Conservation (phyloP, 2,329 filamentous ascomycete species). For the Penicillium sp. region DNA sequence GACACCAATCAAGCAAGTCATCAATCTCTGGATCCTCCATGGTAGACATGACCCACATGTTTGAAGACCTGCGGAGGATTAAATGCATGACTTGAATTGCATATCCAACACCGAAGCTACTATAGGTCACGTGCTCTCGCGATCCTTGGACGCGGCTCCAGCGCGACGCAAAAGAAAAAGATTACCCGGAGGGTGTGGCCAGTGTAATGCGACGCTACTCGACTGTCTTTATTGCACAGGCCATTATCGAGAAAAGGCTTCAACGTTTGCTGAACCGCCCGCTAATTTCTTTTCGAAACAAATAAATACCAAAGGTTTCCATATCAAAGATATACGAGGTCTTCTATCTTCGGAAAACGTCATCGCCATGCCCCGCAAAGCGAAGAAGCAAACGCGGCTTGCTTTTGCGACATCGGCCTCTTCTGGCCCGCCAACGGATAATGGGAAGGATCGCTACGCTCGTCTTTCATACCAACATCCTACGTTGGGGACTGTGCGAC, state of each 20-base stretch:
- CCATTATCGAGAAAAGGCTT: too few species aligned
- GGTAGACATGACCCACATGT: too few species aligned
- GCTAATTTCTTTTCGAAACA: too few species aligned
- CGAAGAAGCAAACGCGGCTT: conserved; percentile 39
- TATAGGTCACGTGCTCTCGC: conserved; percentile 19
- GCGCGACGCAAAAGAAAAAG: conserved; percentile 9
- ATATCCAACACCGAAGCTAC: not conserved
- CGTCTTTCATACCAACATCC: conserved; percentile 31
- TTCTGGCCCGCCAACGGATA: conserved; percentile 11
- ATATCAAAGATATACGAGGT: too few species aligned
- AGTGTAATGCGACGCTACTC: not conserved
- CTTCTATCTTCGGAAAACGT: not conserved
- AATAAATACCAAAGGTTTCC: too few species aligned
- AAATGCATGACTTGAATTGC: not conserved
- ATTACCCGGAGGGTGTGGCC: not conserved
- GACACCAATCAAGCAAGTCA: too few species aligned
- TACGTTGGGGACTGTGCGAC: conserved; percentile 14
- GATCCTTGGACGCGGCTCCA: conserved; percentile 8
- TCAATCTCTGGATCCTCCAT: too few species aligned
- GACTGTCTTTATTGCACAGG: not conserved
- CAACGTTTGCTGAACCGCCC: too few species aligned
- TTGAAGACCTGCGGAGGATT: too few species aligned
- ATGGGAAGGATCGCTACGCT: conserved; percentile 25
- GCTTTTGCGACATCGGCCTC: conserved; percentile 34
- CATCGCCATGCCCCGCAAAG: conserved; percentile 27